Evolutionary conservation across 345 rosid species (phyloP).

Genomic region (Syzygium jambos): DNA sequence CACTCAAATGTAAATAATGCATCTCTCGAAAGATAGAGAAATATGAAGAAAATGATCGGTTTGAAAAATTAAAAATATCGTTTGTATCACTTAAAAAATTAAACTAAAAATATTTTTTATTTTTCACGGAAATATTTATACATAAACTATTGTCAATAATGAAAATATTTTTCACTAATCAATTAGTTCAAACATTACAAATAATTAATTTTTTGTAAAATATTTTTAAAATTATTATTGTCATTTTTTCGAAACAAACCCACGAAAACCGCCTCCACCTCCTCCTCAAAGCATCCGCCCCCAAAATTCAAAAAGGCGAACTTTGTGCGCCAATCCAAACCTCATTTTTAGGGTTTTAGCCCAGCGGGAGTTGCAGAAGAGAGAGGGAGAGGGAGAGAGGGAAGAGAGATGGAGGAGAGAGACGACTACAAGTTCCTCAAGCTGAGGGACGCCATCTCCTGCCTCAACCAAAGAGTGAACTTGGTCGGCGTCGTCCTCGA

Average conservation of each 20-base stretch:
- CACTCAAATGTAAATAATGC: accelerated
- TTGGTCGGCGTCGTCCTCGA: slow-evolving; percentile 52
- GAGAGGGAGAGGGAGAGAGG: not conserved
- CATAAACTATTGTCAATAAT: too few relatives aligned
- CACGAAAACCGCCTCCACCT: not conserved
- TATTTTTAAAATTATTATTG: too few relatives aligned
- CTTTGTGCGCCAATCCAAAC: not conserved
- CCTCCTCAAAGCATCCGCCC: not conserved
- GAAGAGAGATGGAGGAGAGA: slow-evolving; percentile 16
- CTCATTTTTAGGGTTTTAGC: not conserved
- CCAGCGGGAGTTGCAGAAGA: not conserved
- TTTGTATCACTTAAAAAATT: too few relatives aligned
- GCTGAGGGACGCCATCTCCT: slow-evolving; percentile 46
- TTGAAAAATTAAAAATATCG: too few relatives aligned
- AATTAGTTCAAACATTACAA: too few relatives aligned
- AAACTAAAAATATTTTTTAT: too few relatives aligned
- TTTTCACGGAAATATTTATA: too few relatives aligned
- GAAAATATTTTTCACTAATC: too few relatives aligned
- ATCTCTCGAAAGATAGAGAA: accelerated
- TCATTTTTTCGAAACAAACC: too few relatives aligned
- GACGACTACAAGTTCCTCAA: slow-evolving; percentile 42
- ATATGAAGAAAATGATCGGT: not conserved
- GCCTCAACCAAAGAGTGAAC: slow-evolving; percentile 48
- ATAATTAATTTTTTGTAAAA: too few relatives aligned
- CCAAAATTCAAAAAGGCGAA: not conserved